A percentile compares a stretch with the other conserved stretches of the same genome.
phyloP scores from a whole-genome alignment of 2,329 filamentous ascomycete genomes.

The Dothistroma septosporum region DNA sequence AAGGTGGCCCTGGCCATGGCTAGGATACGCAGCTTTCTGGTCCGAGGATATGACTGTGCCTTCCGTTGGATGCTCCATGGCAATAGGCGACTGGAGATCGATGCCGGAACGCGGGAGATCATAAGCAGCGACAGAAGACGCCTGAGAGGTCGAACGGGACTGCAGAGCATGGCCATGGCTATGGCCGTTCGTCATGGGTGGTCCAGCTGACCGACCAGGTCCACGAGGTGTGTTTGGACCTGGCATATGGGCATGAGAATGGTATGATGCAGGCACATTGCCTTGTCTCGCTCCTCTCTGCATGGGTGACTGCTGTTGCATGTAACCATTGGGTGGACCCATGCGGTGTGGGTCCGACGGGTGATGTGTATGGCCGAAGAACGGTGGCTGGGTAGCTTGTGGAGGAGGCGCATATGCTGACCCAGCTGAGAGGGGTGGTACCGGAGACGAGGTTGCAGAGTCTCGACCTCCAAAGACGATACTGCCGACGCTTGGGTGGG shows the following conservation, averaged over 20 bases:
- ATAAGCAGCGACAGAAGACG: slow-evolving; percentile 17
- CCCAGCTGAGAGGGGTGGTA: slow-evolving; percentile 26
- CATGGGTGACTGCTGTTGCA: slow-evolving; percentile 6
- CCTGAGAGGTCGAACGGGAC: slow-evolving; percentile 27
- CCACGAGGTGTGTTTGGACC: slow-evolving; percentile 21
- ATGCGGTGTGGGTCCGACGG: slow-evolving; percentile 24
- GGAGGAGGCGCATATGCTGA: slow-evolving; percentile 21
- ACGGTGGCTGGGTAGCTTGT: slow-evolving; percentile 15
- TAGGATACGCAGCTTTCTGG: slow-evolving; percentile 9
- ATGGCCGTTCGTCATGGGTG: slow-evolving; percentile 5
- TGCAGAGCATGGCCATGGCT: slow-evolving; percentile 16
- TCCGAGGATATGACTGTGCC: slow-evolving; percentile 13
- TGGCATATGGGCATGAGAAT: too few relatives aligned
- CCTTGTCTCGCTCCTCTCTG: slow-evolving; percentile 19
- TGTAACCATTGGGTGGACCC: slow-evolving; percentile 5
- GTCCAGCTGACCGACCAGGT: neutral
- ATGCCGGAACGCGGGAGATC: slow-evolving; percentile 9
- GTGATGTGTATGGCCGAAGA: slow-evolving; percentile 26
- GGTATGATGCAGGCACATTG: slow-evolving; percentile 7
- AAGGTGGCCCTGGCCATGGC: slow-evolving; percentile 7
- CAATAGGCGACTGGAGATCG: slow-evolving; percentile 23
- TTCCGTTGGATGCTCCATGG: slow-evolving; percentile 14
- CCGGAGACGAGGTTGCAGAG: slow-evolving; percentile 38
- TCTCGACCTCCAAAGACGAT: slow-evolving; percentile 39
- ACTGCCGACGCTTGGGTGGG: slow-evolving; percentile 27